Evolutionary conservation across 176 grass and related monocot genomes (phyloP).

Genomic region (Musa schizocarpa): DNA sequence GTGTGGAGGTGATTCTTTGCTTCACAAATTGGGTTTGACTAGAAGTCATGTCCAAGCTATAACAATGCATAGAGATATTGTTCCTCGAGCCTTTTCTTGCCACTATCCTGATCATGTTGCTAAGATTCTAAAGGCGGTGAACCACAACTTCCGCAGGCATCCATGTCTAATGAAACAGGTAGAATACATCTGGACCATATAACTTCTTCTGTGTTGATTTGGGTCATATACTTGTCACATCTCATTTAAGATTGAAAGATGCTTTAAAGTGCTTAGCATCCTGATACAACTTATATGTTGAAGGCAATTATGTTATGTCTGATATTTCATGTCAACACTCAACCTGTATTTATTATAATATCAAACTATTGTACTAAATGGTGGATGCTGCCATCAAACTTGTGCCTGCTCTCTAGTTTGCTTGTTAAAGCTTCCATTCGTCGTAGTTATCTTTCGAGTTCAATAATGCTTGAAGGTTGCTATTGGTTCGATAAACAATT

Average conservation of each 20-base stretch:
- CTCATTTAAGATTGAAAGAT: not conserved
- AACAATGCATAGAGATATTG: conserved; percentile 88
- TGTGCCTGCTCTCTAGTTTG: not conserved
- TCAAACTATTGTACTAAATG: no score
- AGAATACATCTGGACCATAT: not conserved
- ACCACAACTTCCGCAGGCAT: conserved; percentile 74
- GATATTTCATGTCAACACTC: no score
- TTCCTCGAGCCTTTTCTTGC: conserved; percentile 87
- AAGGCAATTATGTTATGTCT: no score
- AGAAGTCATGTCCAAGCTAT: conserved; percentile 62
- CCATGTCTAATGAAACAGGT: conserved; percentile 85
- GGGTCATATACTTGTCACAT: not conserved
- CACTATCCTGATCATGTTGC: conserved; percentile 79
- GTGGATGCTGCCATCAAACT: not conserved
- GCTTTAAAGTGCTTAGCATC: not conserved
- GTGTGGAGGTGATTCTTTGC: conserved; percentile 81
- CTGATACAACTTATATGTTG: not conserved
- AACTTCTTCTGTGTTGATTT: not conserved
- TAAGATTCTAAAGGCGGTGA: conserved; percentile 76
- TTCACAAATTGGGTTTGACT: conserved; percentile 49
- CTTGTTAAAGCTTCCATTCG: not conserved
- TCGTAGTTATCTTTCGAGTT: not conserved
- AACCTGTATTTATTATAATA: no score
- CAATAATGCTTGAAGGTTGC: not conserved
- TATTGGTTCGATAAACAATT: not conserved